phyloP scores from a whole-genome alignment of 2,329 filamentous ascomycete species.

The Ceratocystis lukuohia region DNA sequence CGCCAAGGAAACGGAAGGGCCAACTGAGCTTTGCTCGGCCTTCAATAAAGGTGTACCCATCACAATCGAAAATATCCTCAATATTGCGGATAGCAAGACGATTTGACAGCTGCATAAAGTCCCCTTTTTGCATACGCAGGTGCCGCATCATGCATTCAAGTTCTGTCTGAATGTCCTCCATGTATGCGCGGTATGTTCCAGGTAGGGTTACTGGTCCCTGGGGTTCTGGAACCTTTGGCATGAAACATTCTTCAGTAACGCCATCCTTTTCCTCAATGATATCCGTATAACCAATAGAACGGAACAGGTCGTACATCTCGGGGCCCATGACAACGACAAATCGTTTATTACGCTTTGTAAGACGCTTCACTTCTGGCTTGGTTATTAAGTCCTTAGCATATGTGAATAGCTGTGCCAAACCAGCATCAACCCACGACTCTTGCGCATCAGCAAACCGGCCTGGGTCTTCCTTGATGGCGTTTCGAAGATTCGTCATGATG shows the following conservation, averaged over 20 bases:
- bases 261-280: constrained; percentile 28
- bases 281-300: constrained; percentile 37
- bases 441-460: constrained; percentile 34
- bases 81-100: constrained; percentile 23
- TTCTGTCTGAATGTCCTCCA: constrained; percentile 38
- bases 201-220: constrained; percentile 25
- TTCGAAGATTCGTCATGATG: constrained; percentile 30
- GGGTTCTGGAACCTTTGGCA: constrained; percentile 27
- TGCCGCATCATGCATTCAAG: constrained; percentile 32
- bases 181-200: constrained; percentile 34
- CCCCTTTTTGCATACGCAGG: constrained; percentile 25
- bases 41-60: constrained; percentile 25
- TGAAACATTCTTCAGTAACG: constrained; percentile 30
- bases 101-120: constrained; percentile 24
- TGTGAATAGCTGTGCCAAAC: constrained; percentile 35
- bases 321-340: constrained; percentile 41
- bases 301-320: constrained; percentile 37
- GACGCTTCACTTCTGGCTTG: constrained; percentile 30
- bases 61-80: constrained; percentile 23
- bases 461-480: constrained; percentile 34
- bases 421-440: constrained; percentile 30
- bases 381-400: constrained; percentile 40
- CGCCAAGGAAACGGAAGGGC: constrained; percentile 25
- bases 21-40: constrained; percentile 15
- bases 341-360: constrained; percentile 44